These are phyloP conservation scores for cucumber (Cucumis sativus) DNA, from an alignment of 306 rosid species.

Conservation along the genomic window Cucumber_9930_V3 NC_026659.2:18200001-18200500, in stretches of 20 bases:
- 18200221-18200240: constrained; percentile 15
- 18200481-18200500: neutral
- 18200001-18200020: no score
- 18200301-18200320: constrained; percentile 76
- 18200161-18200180: constrained; percentile 64
- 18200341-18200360: constrained; percentile 60
- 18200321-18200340: constrained; percentile 92
- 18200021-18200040: neutral
- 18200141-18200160: constrained; percentile 57
- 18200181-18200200: constrained; percentile 87
- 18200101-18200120: neutral
- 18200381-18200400: constrained; percentile 76
- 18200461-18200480: constrained; percentile 1
- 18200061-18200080: neutral
- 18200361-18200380: constrained; percentile 85
- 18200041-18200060: neutral
- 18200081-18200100: neutral
- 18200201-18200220: constrained; percentile 99
- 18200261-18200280: neutral
- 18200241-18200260: neutral
- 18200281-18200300: constrained; percentile 3
- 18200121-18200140: constrained; percentile 44
- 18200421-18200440: constrained; percentile 60
- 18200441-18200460: neutral
- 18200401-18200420: constrained; percentile 68